These are phyloP conservation scores for Epichloe scottii DNA, from an alignment of 2,329 filamentous ascomycete genomes.

Conservation along the genomic window DNA sequence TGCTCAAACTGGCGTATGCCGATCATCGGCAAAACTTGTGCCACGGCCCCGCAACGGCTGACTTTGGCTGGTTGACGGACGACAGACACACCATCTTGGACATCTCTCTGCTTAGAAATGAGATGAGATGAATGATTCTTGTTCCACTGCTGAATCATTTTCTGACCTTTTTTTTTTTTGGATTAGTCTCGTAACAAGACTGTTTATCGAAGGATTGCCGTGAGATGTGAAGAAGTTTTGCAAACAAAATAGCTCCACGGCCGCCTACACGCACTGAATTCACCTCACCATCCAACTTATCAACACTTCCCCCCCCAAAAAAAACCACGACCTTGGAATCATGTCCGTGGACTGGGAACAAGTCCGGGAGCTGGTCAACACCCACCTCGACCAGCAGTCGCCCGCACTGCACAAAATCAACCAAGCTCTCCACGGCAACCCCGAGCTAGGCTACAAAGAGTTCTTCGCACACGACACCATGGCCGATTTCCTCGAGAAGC, in stretches of 20 bases:
- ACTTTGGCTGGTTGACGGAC: no score
- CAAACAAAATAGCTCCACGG: no score
- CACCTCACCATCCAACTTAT: not conserved
- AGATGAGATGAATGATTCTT: no score
- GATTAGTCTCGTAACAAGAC: no score
- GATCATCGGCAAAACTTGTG: not conserved
- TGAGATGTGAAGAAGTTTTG: no score
- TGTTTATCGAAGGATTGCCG: no score
- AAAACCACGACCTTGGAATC: not conserved
- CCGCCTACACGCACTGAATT: no score
- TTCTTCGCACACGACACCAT: conserved; percentile 17
- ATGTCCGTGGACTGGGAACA: conserved; percentile 2
- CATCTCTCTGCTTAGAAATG: no score
- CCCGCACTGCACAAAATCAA: not conserved
- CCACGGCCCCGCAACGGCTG: not conserved
- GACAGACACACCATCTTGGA: no score
- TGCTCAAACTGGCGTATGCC: not conserved
- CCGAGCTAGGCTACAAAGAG: conserved; percentile 18
- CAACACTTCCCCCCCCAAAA: not conserved
- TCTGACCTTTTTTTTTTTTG: no score
- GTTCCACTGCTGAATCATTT: no score
- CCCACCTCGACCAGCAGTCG: not conserved
- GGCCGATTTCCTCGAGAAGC: conserved; percentile 9
- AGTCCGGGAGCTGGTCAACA: not conserved
- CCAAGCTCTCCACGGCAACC: conserved; percentile 11